These are phyloP conservation scores for Diaporthe capsici DNA, from an alignment of 2,329 filamentous ascomycete genomes.

Conservation along the genomic window DNA sequence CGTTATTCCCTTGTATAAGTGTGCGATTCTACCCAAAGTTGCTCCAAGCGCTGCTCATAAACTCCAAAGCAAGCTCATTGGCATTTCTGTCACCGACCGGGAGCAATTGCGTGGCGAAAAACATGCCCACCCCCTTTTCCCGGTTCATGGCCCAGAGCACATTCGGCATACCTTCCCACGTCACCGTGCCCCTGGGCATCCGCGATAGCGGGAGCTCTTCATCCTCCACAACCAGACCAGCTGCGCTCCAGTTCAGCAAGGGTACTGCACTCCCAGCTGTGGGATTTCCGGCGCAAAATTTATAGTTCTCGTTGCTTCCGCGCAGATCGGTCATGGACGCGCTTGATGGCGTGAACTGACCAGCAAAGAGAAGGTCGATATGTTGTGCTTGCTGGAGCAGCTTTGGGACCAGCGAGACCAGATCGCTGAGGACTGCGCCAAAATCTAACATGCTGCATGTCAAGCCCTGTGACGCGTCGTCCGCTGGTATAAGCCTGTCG, in stretches of 20 bases:
- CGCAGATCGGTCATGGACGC: neutral
- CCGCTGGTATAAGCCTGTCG: neutral
- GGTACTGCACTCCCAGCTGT: neutral
- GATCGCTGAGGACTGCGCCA: neutral
- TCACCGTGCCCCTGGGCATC: conserved; percentile 8
- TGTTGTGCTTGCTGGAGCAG: neutral
- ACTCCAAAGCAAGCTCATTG: conserved; percentile 9
- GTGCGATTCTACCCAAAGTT: neutral
- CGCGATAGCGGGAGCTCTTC: conserved; percentile 1
- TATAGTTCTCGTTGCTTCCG: neutral
- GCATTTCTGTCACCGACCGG: neutral
- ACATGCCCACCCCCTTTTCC: neutral
- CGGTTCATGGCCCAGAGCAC: conserved; percentile 13
- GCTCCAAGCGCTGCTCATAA: conserved; percentile 5
- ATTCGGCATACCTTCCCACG: conserved; percentile 3
- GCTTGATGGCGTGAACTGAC: neutral
- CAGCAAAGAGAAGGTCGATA: neutral
- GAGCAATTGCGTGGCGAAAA: neutral
- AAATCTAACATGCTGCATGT: conserved; percentile 6
- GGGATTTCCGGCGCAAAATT: neutral
- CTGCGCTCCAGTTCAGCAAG: conserved; percentile 9
- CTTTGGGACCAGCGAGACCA: neutral
- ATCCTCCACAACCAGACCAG: conserved; percentile 13
- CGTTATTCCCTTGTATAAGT: neutral
- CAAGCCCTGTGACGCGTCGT: neutral